Evolutionary conservation across 441 rosid species (phyloP).

Genomic region (Brassica hybrid): DNA sequence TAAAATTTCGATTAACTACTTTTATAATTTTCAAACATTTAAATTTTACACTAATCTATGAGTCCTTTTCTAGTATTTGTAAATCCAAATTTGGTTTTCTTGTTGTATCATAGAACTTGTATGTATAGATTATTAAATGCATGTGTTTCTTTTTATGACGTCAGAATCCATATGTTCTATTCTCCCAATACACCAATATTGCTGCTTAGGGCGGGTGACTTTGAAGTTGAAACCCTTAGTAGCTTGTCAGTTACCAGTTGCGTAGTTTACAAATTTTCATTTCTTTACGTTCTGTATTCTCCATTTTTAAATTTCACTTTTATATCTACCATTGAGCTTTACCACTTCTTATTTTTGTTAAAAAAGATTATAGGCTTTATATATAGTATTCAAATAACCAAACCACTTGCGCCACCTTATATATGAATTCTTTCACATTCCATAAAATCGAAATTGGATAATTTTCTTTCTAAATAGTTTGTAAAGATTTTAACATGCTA

Average conservation of each 20-base stretch:
- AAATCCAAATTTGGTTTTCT: background rate
- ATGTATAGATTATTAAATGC: background rate
- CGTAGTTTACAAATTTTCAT: conserved; percentile 1
- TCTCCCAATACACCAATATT: background rate
- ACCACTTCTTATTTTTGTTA: background rate
- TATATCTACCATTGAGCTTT: background rate
- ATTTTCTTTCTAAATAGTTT: background rate
- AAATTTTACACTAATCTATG: background rate
- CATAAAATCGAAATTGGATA: background rate
- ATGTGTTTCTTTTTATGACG: background rate
- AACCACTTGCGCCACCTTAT: background rate
- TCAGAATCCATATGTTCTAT: background rate
- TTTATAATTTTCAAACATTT: background rate
- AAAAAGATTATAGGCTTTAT: background rate
- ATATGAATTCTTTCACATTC: background rate
- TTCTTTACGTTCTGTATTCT: background rate
- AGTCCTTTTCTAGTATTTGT: background rate
- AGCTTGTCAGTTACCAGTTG: conserved; percentile 7
- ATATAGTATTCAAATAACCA: conserved; percentile 2
- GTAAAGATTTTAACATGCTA: background rate
- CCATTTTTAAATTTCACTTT: background rate
- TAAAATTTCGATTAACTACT: background rate
- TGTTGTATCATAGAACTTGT: background rate
- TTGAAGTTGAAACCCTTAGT: background rate
- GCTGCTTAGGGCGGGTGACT: background rate